Evolutionary conservation across 805 yeast genomes (phyloP).

Genomic region (Starmerella bacillaris): DNA sequence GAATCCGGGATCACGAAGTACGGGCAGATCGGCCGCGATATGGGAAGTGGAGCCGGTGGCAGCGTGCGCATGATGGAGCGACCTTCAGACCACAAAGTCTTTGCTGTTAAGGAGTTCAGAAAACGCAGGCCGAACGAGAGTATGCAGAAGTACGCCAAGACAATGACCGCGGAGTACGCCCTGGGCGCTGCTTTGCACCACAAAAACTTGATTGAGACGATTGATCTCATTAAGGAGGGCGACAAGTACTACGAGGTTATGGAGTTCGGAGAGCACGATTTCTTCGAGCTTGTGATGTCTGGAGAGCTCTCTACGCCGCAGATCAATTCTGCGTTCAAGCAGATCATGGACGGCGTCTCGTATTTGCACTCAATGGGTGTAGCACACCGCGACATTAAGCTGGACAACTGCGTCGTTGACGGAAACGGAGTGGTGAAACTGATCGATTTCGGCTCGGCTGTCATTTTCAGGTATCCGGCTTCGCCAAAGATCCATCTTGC

Average conservation of each 20-base stretch:
- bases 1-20: constrained; percentile 39
- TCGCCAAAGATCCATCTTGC: constrained; percentile 43
- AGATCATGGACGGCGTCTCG: constrained; percentile 53
- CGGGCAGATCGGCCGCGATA: constrained; percentile 51
- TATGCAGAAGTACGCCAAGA: constrained; percentile 51
- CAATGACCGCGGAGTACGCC: constrained; percentile 66
- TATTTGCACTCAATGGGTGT: constrained; percentile 68
- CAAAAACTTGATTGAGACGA: constrained; percentile 61
- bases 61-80: constrained; percentile 66
- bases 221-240: constrained; percentile 59
- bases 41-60: constrained; percentile 93
- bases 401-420: constrained; percentile 82
- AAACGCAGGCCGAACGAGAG: constrained; percentile 43
- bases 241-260: constrained; percentile 54
- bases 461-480: constrained; percentile 54
- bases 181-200: constrained; percentile 66
- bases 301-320: constrained; percentile 59
- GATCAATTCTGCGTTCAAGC: constrained; percentile 65
- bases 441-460: constrained; percentile 88
- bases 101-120: constrained; percentile 78
- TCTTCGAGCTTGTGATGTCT: constrained; percentile 82
- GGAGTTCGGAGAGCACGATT: constrained; percentile 87
- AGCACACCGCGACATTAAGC: constrained; percentile 81
- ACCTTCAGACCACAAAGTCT: constrained; percentile 39
- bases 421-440: constrained; percentile 59